Conservation (phyloP, 495 filamentous ascomycete genomes). For the Neurospora sp. region DNA sequence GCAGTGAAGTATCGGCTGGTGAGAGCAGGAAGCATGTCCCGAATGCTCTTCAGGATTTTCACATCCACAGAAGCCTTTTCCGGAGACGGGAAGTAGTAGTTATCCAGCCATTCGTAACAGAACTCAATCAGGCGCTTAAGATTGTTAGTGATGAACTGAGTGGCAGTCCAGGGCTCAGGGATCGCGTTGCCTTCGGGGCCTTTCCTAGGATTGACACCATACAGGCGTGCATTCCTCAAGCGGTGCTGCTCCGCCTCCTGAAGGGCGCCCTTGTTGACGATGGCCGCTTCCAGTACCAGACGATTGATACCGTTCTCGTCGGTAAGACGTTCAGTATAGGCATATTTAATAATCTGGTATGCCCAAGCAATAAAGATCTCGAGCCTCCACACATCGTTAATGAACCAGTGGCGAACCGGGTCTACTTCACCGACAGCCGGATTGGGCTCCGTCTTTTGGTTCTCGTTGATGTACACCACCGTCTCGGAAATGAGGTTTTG, state of each 20-base stretch:
- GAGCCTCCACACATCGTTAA: constrained; percentile 62
- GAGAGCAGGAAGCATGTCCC: constrained; percentile 29
- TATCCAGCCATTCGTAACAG: constrained; percentile 25
- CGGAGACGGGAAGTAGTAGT: constrained; percentile 1
- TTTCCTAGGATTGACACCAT: constrained; percentile 54
- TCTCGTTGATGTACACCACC: constrained; percentile 57
- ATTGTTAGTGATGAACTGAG: constrained; percentile 46
- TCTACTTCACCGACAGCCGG: constrained; percentile 55
- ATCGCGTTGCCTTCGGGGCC: constrained; percentile 60
- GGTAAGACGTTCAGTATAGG: constrained; percentile 45
- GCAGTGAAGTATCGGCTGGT: constrained; percentile 36
- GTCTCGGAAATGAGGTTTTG: constrained; percentile 55
- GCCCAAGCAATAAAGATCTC: constrained; percentile 69
- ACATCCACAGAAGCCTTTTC: constrained; percentile 9
- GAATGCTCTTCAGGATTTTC: constrained; percentile 23
- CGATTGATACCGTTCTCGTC: constrained; percentile 38
- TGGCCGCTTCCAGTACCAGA: constrained; percentile 63
- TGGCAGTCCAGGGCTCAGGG: constrained; percentile 74
- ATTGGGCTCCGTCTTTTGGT: constrained; percentile 53
- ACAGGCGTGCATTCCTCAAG: constrained; percentile 50
- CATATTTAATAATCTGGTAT: constrained; percentile 57
- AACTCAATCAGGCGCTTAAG: constrained; percentile 45
- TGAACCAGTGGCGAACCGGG: constrained; percentile 69
- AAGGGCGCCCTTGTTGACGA: constrained; percentile 62
- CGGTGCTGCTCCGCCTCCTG: constrained; percentile 69